Evolutionary conservation across 2,329 filamentous ascomycete species (phyloP), one percentile per base, ranked within the genome.

Genomic region (Onygenales sp.): DNA sequence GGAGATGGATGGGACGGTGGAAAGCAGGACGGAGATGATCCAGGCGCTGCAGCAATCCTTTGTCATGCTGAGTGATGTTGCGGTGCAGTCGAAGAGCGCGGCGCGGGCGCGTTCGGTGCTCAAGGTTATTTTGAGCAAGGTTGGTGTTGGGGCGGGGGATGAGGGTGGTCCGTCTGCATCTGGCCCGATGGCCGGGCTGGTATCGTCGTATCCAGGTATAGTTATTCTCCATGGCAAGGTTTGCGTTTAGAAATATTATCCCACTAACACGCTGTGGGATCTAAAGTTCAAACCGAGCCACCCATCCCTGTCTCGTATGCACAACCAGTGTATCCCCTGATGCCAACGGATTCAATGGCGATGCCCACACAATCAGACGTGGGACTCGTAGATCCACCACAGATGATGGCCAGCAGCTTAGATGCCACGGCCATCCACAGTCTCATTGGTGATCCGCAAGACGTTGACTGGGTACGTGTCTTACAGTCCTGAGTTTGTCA

Each of bases 1-100:
- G 9, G 31, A 7, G 13, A 39, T 17, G 21, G 21, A 39, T 9
- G 36, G 9, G 13, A 39, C 13, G 36, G 36, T 14, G 46, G 45
- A 36, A 33, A 36, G 32, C n/a, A 47, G 32, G 32, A 21, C 31
- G 14, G 48, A 41, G 36, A 55, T 59, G 14, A 35, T 57, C 10
- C 45, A 52, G 32, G 52, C 49, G 33, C 43, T 59, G 38, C 42
- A 39, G n/a, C 50, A 38, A 21, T 54, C 55, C 4, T 53, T 53
- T 27, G 13, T 8, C 2, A 45, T 57, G 13, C 55, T 53, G 41
- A 46, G 39, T 32, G 31, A 14, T 14, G 41, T 17, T 27, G 47
- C 47, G 5, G 3, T 8, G 10, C 31, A 33, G 14, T 39, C 39
- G 2, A 50, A 8, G 6, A 13, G 17, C 21, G 35, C 36, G 6